Evolutionary conservation across 1,139 yeast species (phyloP), one percentile per base, ranked within the genome.

Genomic region (Kazachstania sp.): DNA sequence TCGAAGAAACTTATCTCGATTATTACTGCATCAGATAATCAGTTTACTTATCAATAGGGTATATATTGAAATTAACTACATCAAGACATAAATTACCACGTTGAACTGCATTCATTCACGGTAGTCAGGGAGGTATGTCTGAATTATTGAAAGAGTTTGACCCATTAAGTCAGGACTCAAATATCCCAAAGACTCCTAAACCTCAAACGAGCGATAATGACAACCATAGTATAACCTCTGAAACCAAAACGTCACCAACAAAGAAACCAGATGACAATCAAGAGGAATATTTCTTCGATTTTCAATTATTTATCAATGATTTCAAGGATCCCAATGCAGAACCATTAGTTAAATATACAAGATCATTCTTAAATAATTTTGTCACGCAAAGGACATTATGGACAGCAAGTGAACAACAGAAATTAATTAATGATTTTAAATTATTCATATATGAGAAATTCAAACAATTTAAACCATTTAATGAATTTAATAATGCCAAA

Each of bases 321-420:
- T 72, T 94, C 52, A 80, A 83, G 48, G 75, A 78, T 50, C 83
- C 81, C 54, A 73, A 78, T 47, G 96, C 97, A 1, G 95, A 87
- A 51, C 97, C 98, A 0, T 76, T 90, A 39, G 90, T 92, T 1
- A 76, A 90, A 47, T 94, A 90, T 59, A 78, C 90, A 41, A 79
- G 86, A 61, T 88, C 86, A 28, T 83, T 94, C 58, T 69, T 94
- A 43, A 75, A 74, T 31, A 92, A 87, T 49, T 92, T 92, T 63
- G 70, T 75, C 37, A 78, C 81, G 46, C 82, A 83, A 53, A 75
- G 78, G 4, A 52, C 51, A 3, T 43, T 56, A 8, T 86, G 95
- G 81, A 74, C 85, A 0, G 75, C 82, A 0, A 73, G 75, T 3
- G 97, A 92, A 64, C 92, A 92, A 63, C 74, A 77, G 23, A 87